Base-by-base conservation (phyloP, 164 flowering plant genomes). In the Tetrastigma voinierianum region DNA sequence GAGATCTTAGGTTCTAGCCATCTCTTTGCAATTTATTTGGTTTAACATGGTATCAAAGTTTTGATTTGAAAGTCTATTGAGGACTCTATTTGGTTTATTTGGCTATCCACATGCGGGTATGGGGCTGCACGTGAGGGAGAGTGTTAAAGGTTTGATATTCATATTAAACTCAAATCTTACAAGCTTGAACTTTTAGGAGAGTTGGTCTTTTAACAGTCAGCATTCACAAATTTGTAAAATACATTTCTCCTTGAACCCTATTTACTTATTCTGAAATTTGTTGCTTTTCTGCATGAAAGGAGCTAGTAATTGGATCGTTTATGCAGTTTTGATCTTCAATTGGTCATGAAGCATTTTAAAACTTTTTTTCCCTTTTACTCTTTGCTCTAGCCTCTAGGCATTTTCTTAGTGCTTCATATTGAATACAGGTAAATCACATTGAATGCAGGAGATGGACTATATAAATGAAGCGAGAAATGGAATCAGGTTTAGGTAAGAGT, bases 361-460 rank as follows among this genome's bases (percentile, higher is more conserved):
- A n/a, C 23, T 17, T 10, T 51, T 45, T 18, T 55, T 47, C 47
- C 0, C 0, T n/a, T 43, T 44, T 49, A 40, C 43, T 61, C 0
- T 44, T 72, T 70, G 60, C n/a, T 61, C 46, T 68, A 74, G 83
- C 57, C n/a, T 61, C 46, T 68, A 74, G 83, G 67, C 77, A 76
- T 83, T 67, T 82, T 82, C 96, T 90, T 86, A 87, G 91, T 68
- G 74, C 78, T 90, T 83, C 74, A 76, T 80, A 90, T 90, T 94
- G 98, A 94, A 90, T 88, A 91, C 97, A 91, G 97, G 98, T 88
- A 77, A 87, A 84, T 94, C 94, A 81, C 83, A 83, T 94, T 94
- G 84, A 89, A 90, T 95, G 96, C 97, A 95, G 99, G 99, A 92
- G 96, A 89, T 95, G 97, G 97, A 95, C 73, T 95, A 95, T 78